These are phyloP conservation scores for Hippophae gyantsensis DNA, from an alignment of 306 rosid genomes.

Conservation along the genomic window DNA sequence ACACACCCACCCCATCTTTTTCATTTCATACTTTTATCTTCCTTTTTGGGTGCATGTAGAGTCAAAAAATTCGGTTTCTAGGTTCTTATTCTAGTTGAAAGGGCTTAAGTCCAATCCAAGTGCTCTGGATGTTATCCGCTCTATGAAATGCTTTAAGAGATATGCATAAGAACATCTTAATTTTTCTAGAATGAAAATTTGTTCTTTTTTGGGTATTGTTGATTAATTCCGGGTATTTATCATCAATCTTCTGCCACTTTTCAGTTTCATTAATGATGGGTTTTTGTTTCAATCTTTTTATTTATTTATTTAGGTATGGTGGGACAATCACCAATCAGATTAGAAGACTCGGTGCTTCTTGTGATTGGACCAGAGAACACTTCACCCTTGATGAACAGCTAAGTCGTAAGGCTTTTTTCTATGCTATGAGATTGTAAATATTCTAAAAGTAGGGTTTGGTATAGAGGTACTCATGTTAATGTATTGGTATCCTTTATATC, in stretches of 20 bases:
- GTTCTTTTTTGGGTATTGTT: too few species aligned
- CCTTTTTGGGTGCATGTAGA: neutral
- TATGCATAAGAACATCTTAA: neutral
- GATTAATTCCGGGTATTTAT: too few species aligned
- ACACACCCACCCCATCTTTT: neutral
- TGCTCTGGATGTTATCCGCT: neutral
- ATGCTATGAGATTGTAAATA: conserved; percentile 27
- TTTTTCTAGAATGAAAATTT: too few species aligned
- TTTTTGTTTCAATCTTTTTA: neutral
- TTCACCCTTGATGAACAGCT: conserved; percentile 98
- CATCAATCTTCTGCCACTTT: too few species aligned
- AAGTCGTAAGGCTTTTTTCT: conserved; percentile 88
- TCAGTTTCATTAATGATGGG: neutral
- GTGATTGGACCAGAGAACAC: conserved; percentile 95
- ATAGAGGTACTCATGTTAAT: too few species aligned
- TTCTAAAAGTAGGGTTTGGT: neutral
- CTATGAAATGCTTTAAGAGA: neutral
- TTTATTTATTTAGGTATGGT: conserved; percentile 56
- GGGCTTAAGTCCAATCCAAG: neutral
- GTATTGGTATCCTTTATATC: too few species aligned
- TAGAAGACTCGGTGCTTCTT: conserved; percentile 97
- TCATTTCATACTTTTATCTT: too few species aligned
- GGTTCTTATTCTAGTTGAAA: neutral
- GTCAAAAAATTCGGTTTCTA: neutral
- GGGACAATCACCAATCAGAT: conserved; percentile 93